A percentile compares a stretch with the other conserved stretches of the same genome.
Evolutionary conservation across 169 alveolate genomes (phyloP).

Genomic region (Plasmodium inui): DNA sequence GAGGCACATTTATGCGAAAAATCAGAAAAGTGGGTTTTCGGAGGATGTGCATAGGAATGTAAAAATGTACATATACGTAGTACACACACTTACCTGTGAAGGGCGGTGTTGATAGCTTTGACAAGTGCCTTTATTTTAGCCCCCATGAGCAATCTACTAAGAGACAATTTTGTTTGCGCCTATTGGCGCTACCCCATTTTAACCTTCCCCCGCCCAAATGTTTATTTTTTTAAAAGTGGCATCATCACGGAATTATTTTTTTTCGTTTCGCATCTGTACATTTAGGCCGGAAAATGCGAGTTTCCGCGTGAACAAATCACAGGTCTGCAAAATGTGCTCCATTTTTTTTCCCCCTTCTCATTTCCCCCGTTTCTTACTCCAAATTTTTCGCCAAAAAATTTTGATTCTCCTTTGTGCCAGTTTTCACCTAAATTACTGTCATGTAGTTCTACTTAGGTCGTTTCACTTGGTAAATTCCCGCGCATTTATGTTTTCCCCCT

Average conservation of each 20-base stretch:
- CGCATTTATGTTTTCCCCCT: background rate
- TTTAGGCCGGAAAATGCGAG: background rate
- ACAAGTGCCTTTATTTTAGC: background rate
- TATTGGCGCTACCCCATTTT: background rate
- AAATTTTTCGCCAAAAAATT: background rate
- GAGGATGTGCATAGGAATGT: background rate
- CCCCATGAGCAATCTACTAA: background rate
- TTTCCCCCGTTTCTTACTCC: background rate
- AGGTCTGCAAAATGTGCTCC: background rate
- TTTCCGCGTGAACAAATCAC: background rate
- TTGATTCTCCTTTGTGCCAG: background rate
- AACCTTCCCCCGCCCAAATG: background rate
- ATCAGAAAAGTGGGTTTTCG: background rate
- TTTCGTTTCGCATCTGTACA: background rate
- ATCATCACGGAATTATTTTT: background rate
- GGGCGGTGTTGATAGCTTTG: background rate
- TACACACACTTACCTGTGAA: background rate
- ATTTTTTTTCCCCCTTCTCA: background rate
- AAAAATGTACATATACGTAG: background rate
- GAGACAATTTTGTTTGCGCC: background rate
- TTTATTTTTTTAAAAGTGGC: constrained; percentile 4
- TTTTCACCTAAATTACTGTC: background rate
- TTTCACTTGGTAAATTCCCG: background rate
- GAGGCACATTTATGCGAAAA: background rate
- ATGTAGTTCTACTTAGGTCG: background rate